Evolutionary conservation across 2,329 filamentous ascomycete species (phyloP).

Genomic region (Stagonosporopsis tanaceti): DNA sequence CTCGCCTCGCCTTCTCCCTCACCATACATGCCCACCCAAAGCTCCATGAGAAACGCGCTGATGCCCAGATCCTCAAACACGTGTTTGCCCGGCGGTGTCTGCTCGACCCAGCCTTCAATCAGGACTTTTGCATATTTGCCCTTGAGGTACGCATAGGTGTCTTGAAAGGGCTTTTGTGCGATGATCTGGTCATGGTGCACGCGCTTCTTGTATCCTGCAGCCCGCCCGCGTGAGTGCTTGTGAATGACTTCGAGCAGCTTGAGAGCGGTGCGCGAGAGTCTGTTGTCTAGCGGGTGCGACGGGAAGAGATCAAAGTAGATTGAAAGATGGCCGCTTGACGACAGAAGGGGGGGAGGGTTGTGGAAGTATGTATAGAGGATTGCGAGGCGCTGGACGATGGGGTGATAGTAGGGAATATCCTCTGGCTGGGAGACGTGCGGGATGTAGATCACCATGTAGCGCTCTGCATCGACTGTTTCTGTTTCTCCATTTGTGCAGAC

Average conservation of each 20-base stretch:
- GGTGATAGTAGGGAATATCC: conserved; percentile 88
- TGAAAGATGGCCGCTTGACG: conserved; percentile 53
- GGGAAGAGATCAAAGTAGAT: conserved; percentile 62
- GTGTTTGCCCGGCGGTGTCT: conserved; percentile 87
- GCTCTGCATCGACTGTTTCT: conserved; percentile 42
- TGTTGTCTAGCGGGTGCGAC: conserved; percentile 52
- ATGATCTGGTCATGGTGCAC: conserved; percentile 85
- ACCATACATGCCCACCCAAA: conserved; percentile 86
- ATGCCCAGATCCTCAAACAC: conserved; percentile 95
- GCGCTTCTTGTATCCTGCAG: conserved; percentile 76
- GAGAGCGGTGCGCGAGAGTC: conserved; percentile 72
- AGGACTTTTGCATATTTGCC: conserved; percentile 75
- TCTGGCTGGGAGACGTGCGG: conserved; percentile 71
- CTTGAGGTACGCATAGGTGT: conserved; percentile 84
- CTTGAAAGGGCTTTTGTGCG: conserved; percentile 78
- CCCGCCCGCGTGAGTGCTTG: conserved; percentile 75
- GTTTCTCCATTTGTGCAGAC: conserved; percentile 29
- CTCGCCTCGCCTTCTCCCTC: conserved; percentile 10
- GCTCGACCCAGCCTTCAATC: conserved; percentile 81
- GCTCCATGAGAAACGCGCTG: conserved; percentile 88
- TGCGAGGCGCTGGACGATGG: conserved; percentile 74
- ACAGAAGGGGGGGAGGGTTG: conserved; percentile 26
- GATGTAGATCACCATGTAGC: conserved; percentile 75
- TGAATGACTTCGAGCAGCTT: conserved; percentile 72
- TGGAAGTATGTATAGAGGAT: conserved; percentile 73